Conservation (phyloP, 768 basidiomycete genomes). For the Suillus hirtellus region DNA sequence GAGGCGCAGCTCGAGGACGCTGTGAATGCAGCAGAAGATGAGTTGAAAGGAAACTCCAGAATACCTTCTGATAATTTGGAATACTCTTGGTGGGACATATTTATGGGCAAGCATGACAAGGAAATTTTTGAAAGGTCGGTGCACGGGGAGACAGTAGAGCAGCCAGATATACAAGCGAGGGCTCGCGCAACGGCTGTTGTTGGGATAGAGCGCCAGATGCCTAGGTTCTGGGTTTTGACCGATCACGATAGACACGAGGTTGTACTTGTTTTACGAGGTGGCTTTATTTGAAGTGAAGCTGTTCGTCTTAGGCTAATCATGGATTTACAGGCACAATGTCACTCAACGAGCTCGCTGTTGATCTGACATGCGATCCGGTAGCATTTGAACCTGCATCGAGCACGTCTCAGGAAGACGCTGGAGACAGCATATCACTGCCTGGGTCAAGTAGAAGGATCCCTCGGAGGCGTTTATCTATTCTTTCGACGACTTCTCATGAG, state of each 20-base stretch:
- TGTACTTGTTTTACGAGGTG: slow-evolving; percentile 72
- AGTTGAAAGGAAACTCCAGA: slow-evolving; percentile 42
- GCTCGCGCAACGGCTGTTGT: slow-evolving; percentile 61
- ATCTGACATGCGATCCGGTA: slow-evolving; percentile 78
- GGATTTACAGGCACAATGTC: slow-evolving; percentile 69
- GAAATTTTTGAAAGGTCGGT: slow-evolving; percentile 77
- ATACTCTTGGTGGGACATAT: slow-evolving; percentile 84
- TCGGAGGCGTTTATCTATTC: slow-evolving; percentile 27
- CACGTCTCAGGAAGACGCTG: slow-evolving; percentile 29
- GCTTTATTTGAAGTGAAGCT: slow-evolving; percentile 13
- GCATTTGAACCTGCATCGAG: slow-evolving; percentile 59
- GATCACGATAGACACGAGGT: slow-evolving; percentile 75
- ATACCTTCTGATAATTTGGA: slow-evolving; percentile 26
- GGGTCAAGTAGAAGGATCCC: slow-evolving; percentile 24
- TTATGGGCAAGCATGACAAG: slow-evolving; percentile 78
- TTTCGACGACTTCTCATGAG: slow-evolving; percentile 17
- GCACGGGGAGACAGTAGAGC: slow-evolving; percentile 21
- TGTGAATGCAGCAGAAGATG: slow-evolving; percentile 70
- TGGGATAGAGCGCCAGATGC: slow-evolving; percentile 71
- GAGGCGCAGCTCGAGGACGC: slow-evolving; percentile 64
- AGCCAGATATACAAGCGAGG: slow-evolving; percentile 33
- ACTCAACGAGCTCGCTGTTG: slow-evolving; percentile 83
- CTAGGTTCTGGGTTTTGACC: slow-evolving; percentile 83
- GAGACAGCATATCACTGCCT: slow-evolving; percentile 40
- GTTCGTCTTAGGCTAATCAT: neutral